These are phyloP conservation scores for Primulina tabacum DNA, from an alignment of 257 asterid species.

Conservation along the genomic window DNA sequence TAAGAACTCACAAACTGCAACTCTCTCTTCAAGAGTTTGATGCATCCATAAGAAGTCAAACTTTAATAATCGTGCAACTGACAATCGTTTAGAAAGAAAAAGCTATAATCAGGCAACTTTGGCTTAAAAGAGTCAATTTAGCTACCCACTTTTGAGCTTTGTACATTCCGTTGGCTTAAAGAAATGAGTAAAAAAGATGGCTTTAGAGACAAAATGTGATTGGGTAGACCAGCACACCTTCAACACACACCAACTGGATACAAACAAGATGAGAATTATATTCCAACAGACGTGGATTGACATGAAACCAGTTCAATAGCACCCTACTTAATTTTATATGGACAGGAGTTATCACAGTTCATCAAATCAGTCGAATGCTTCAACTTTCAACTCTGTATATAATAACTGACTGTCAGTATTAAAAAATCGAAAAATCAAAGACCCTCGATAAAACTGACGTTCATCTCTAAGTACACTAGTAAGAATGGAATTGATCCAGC, in stretches of 20 bases:
- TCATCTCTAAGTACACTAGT: not conserved
- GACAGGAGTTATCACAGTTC: not conserved
- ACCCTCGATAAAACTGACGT: slow-evolving; percentile 5
- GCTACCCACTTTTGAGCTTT: too few species aligned
- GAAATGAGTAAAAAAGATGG: too few species aligned
- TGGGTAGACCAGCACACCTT: too few species aligned
- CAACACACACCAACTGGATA: too few species aligned
- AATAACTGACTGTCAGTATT: not conserved
- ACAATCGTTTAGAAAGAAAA: too few species aligned
- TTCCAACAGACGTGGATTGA: not conserved
- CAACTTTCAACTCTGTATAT: slow-evolving; percentile 10
- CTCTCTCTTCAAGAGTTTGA: too few species aligned
- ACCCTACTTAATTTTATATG: not conserved
- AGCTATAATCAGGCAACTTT: not conserved
- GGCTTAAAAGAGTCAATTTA: not conserved
- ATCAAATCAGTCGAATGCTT: not conserved
- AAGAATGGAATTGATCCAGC: not conserved
- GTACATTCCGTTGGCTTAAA: too few species aligned
- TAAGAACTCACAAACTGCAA: too few species aligned
- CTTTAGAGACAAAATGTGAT: too few species aligned
- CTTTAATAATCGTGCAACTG: not conserved
- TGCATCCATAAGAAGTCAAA: too few species aligned
- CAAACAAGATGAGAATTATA: too few species aligned
- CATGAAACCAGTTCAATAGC: not conserved
- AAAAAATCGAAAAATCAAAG: slow-evolving; percentile 11